A percentile compares a stretch with the other conserved stretches of the same genome.
These are phyloP conservation scores for Aspergillus taichungensis DNA, from an alignment of 495 filamentous ascomycete genomes.

Conservation along the genomic window DNA sequence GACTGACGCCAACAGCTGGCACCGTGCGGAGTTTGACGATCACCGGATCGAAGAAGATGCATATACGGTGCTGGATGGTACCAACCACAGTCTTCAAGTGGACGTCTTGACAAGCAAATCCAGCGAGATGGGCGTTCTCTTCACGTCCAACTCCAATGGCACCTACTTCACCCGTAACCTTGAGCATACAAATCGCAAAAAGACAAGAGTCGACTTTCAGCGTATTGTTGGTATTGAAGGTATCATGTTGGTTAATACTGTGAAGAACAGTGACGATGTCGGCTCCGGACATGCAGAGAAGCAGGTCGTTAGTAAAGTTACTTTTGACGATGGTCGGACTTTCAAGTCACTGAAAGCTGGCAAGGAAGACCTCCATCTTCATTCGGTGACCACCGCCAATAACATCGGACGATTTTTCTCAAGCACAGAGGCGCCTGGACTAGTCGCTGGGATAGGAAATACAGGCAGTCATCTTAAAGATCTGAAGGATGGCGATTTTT, in stretches of 20 bases:
- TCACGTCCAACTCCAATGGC: conserved; percentile 92
- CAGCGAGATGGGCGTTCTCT: conserved; percentile 72
- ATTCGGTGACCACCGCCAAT: conserved; percentile 74
- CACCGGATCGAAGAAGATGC: conserved; percentile 75
- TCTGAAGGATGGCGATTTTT: conserved; percentile 65
- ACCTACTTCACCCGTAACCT: conserved; percentile 89
- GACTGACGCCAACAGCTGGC: conserved; percentile 74
- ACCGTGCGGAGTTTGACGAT: conserved; percentile 80
- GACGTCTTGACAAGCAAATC: conserved; percentile 67
- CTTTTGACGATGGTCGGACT: conserved; percentile 85
- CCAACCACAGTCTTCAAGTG: conserved; percentile 93
- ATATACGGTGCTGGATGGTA: conserved; percentile 90
- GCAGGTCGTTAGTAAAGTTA: conserved; percentile 69
- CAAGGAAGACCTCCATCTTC: conserved; percentile 63
- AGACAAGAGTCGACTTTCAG: conserved; percentile 83
- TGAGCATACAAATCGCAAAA: conserved; percentile 79
- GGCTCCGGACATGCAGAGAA: conserved; percentile 43
- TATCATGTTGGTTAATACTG: conserved; percentile 80
- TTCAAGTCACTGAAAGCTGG: conserved; percentile 58
- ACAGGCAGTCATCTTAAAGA: conserved; percentile 60
- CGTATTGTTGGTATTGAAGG: conserved; percentile 84
- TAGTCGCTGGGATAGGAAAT: conserved; percentile 91
- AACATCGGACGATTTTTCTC: conserved; percentile 87
- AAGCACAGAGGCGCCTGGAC: conserved; percentile 72
- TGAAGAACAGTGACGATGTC: conserved; percentile 77